These are phyloP conservation scores for Colletotrichum caudatum DNA, from an alignment of 2,329 filamentous ascomycete species.

Conservation along the genomic window DNA sequence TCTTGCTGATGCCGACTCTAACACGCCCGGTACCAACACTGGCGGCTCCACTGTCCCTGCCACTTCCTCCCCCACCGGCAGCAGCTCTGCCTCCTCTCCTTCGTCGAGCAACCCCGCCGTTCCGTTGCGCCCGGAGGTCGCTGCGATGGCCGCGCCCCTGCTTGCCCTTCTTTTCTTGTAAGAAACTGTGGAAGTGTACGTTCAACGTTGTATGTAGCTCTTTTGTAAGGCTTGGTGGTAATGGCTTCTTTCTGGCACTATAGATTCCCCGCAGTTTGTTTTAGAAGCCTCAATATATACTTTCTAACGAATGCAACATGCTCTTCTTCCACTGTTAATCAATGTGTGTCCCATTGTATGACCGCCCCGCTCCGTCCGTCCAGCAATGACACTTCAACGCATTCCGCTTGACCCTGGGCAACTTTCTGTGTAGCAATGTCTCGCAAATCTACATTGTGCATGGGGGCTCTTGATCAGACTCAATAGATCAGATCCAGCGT, in stretches of 20 bases:
- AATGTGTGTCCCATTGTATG: background rate
- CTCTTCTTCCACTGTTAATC: background rate
- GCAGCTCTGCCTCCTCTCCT: conserved; percentile 20
- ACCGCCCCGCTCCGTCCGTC: background rate
- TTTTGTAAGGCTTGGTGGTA: conserved; percentile 32
- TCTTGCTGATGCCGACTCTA: conserved; percentile 58
- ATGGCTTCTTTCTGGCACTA: conserved; percentile 36
- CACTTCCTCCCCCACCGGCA: conserved; percentile 38
- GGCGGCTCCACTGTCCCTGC: conserved; percentile 41
- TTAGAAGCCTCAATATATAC: conserved; percentile 31
- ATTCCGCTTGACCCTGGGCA: background rate
- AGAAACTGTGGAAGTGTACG: conserved; percentile 13
- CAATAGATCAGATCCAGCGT: background rate
- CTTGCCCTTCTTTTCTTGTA: conserved; percentile 42
- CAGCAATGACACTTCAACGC: background rate
- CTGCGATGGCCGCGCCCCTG: conserved; percentile 35
- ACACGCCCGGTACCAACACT: conserved; percentile 59
- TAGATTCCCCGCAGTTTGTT: conserved; percentile 40
- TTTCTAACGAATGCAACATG: background rate
- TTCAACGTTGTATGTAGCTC: conserved; percentile 16
- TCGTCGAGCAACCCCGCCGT: conserved; percentile 47
- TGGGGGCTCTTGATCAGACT: background rate
- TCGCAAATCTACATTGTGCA: background rate
- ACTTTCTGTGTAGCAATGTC: background rate
- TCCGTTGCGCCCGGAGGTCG: conserved; percentile 33